Evolutionary conservation across 2,329 filamentous ascomycete species (phyloP).

Genomic region (Blumeria graminis): DNA sequence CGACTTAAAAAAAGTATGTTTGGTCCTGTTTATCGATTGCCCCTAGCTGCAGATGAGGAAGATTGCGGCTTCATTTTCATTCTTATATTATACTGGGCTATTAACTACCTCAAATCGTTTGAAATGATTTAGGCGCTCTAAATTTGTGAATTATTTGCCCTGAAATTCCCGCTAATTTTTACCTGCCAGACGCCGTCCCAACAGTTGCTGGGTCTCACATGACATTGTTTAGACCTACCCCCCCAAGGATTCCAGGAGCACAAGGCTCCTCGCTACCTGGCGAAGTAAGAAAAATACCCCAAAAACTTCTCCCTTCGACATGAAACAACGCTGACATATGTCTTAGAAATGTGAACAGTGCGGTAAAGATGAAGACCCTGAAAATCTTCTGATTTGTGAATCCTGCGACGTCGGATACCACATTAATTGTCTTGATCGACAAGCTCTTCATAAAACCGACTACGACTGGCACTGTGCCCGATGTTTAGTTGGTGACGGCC

Average conservation of each 20-base stretch:
- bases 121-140: neutral
- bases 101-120: neutral
- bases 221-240: constrained; percentile 71
- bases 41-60: neutral
- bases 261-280: constrained; percentile 18
- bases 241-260: constrained; percentile 37
- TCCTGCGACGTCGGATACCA: constrained; percentile 82
- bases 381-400: constrained; percentile 58
- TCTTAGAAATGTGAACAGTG: constrained; percentile 63
- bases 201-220: constrained; percentile 93
- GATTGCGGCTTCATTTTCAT: neutral
- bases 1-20: constrained; percentile 61
- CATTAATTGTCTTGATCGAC: constrained; percentile 69
- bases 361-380: constrained; percentile 49
- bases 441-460: constrained; percentile 51
- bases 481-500: constrained; percentile 84
- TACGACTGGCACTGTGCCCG: constrained; percentile 89
- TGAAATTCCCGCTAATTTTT: constrained; percentile 16
- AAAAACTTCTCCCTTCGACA: constrained; percentile 22
- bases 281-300: constrained; percentile 26
- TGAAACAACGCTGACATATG: constrained; percentile 12
- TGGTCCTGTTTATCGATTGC: too few relatives aligned
- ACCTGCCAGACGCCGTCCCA: constrained; percentile 33
- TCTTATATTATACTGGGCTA: too few relatives aligned
- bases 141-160: neutral